Evolutionary conservation across 139 green algal genomes (phyloP), one percentile per base, ranked within the genome.

Genomic region (Closterium sp.): DNA sequence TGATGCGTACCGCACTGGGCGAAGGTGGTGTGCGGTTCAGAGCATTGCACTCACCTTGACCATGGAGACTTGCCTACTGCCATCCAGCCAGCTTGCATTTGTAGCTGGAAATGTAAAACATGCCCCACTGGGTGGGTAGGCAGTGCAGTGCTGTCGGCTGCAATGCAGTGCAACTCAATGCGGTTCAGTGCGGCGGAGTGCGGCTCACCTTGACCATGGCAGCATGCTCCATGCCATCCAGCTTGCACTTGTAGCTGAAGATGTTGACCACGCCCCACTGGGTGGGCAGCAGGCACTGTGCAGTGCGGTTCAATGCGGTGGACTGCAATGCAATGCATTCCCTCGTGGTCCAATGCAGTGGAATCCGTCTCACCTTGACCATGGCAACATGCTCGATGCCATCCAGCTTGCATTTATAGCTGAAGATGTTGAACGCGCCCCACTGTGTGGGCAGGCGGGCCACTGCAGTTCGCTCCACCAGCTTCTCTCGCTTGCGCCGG

Each of bases 361-460:
- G 11, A 70, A 4, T 70, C 3, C 45, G 45, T 2, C 86, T 38
- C 31, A 95, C 95, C 89, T 95, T 95, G 50, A 96, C 95, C 50
- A 96, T 91, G 21, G 95, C 95, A 32, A 96, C 92, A 90, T 96
- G 95, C 91, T 96, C 95, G n/a, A 96, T 96, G 84, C 38, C 38
- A 50, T 50, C 38, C 38, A 50, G 7, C 38, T 50, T 50, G 38
- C 38, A 50, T 9, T 50, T 50, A 13, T 13, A 50, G 38, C 38
- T 50, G 38, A 13, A 27, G 17, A 79, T 79, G 62, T 79, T 79
- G 62, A 79, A 79, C 62, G 27, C 17, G 19, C 62, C 62, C 62
- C 19, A 79, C 17, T 50, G 38, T 7, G 95, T 96, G 29, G 95
- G 95, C 88, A 96, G 89, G n/a, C 94, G 70, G 30, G 95, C 95